Evolutionary conservation across 177 flowering plant genomes (phyloP).

Genomic region (Tripterygium wilfordii): DNA sequence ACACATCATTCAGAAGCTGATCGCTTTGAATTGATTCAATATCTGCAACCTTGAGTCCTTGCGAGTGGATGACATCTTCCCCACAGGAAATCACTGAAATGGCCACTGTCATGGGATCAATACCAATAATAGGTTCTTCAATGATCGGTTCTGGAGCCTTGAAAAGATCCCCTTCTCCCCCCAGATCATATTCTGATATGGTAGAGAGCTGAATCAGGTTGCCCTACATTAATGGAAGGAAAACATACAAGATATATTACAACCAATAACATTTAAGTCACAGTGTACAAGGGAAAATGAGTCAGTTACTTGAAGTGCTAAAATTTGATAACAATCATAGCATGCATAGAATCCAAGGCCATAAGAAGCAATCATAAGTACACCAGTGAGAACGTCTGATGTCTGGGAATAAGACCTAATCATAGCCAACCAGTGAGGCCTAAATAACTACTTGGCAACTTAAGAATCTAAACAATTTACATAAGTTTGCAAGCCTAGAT

Average conservation of each 20-base stretch:
- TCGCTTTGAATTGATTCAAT: constrained; percentile 56
- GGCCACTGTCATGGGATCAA: constrained; percentile 67
- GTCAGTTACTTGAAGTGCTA: too few species aligned
- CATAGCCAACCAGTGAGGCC: too few species aligned
- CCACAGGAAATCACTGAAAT: constrained; percentile 83
- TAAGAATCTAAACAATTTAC: too few species aligned
- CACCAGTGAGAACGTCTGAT: too few species aligned
- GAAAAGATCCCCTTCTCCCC: constrained; percentile 94
- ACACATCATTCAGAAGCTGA: constrained; percentile 60
- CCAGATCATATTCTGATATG: constrained; percentile 74
- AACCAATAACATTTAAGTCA: too few species aligned
- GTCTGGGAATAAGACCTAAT: too few species aligned
- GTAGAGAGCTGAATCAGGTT: constrained; percentile 45
- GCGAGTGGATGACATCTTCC: constrained; percentile 53
- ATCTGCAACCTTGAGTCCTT: constrained; percentile 50
- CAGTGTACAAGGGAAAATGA: not conserved
- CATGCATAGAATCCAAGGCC: too few species aligned
- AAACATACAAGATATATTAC: not conserved
- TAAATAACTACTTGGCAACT: too few species aligned
- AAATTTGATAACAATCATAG: too few species aligned
- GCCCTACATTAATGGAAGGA: constrained; percentile 26
- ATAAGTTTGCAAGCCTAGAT: too few species aligned
- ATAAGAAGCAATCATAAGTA: too few species aligned
- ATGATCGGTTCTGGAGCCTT: constrained; percentile 84
- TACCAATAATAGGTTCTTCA: constrained; percentile 50